A percentile compares a stretch with the other conserved stretches of the same genome.
phyloP scores from a whole-genome alignment of 2,329 filamentous ascomycete species.

The Paraphoma chrysanthemicola region DNA sequence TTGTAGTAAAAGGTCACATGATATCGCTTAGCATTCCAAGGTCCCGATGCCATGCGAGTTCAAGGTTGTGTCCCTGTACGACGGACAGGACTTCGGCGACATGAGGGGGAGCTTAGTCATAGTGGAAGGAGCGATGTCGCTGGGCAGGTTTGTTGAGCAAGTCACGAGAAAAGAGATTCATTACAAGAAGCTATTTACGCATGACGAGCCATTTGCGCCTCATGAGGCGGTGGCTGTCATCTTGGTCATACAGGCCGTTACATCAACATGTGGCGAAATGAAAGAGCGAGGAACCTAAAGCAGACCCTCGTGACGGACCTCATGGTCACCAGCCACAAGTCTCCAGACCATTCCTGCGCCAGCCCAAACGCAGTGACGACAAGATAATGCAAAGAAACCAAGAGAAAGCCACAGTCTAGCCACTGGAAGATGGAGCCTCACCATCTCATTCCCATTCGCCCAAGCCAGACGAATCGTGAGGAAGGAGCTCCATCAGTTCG shows the following conservation, averaged over 20 bases:
- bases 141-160: too few relatives aligned
- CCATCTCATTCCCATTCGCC: conserved; percentile 10
- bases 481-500: conserved; percentile 6
- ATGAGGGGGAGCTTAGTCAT: conserved; percentile 12
- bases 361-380: conserved; percentile 12
- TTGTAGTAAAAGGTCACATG: neutral
- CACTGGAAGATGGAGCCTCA: neutral
- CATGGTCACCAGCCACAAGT: conserved; percentile 1
- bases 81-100: neutral
- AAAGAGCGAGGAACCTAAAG: conserved; percentile 2
- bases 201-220: neutral
- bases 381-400: conserved; percentile 5
- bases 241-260: conserved; percentile 25
- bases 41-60: neutral
- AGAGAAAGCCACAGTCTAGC: conserved; percentile 3
- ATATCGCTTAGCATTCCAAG: neutral
- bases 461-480: conserved; percentile 19
- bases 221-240: conserved; percentile 1
- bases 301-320: neutral
- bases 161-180: neutral
- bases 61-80: neutral
- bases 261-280: conserved; percentile 20
- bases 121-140: neutral
- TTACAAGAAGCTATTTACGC: conserved; percentile 14
- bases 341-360: conserved; percentile 6